A percentile compares a stretch with the other conserved stretches of the same genome.
phyloP scores from a whole-genome alignment of 2,329 filamentous ascomycete genomes.

The Allantophomopsis cytisporea region DNA sequence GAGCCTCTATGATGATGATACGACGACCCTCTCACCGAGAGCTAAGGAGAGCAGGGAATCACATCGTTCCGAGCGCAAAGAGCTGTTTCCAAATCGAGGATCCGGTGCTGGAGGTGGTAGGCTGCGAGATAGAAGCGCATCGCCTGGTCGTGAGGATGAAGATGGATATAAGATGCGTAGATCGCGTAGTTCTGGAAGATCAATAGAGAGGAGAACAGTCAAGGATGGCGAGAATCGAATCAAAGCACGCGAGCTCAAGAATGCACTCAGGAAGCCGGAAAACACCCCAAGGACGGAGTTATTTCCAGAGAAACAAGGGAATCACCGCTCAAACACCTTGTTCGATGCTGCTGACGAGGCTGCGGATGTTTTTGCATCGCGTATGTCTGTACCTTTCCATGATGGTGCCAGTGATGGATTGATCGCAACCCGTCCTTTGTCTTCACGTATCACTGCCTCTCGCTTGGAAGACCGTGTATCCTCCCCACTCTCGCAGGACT shows the following conservation, averaged over 20 bases:
- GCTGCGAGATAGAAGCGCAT: slow-evolving; percentile 18
- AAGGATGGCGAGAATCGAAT: slow-evolving; percentile 21
- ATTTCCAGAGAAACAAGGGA: slow-evolving; percentile 34
- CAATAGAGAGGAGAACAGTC: slow-evolving; percentile 5
- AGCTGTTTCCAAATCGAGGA: slow-evolving; percentile 42
- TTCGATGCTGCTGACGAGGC: slow-evolving; percentile 40
- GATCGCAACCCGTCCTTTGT: slow-evolving; percentile 11
- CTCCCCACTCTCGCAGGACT: slow-evolving; percentile 10
- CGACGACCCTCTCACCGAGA: slow-evolving; percentile 18
- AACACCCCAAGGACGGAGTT: slow-evolving; percentile 28
- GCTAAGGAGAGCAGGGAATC: slow-evolving; percentile 16
- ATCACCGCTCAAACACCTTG: slow-evolving; percentile 30
- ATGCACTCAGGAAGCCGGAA: slow-evolving; percentile 9
- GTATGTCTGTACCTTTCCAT: slow-evolving; percentile 32
- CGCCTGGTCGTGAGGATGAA: slow-evolving; percentile 21
- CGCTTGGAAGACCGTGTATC: slow-evolving; percentile 23
- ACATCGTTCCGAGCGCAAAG: slow-evolving; percentile 25
- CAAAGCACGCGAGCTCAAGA: slow-evolving; percentile 29
- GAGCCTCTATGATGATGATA: slow-evolving; percentile 71
- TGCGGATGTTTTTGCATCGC: slow-evolving; percentile 32
- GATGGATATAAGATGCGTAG: slow-evolving; percentile 17
- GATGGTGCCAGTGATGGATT: slow-evolving; percentile 25
- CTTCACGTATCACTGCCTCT: slow-evolving; percentile 16
- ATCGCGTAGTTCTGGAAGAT: slow-evolving; percentile 4
- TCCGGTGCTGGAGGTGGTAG: slow-evolving; percentile 15